Percentiles rank a stretch among this genome's conserved stretches.
Evolutionary conservation across 495 filamentous ascomycete species (phyloP).

Genomic region (Margaritispora aquatica): DNA sequence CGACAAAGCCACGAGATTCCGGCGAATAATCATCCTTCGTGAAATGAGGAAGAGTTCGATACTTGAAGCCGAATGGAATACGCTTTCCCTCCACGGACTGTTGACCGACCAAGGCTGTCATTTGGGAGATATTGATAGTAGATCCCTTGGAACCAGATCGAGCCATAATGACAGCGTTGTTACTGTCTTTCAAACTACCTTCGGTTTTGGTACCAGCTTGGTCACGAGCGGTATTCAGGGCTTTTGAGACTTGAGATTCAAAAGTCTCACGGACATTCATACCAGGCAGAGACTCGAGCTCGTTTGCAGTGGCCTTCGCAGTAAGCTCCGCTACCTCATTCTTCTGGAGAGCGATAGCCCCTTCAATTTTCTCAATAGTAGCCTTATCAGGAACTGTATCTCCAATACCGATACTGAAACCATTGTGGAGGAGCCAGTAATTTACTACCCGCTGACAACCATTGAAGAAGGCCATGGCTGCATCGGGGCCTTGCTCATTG

Average conservation of each 20-base stretch:
- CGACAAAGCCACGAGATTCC: slow-evolving; percentile 94
- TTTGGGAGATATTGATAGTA: slow-evolving; percentile 98
- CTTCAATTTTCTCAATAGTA: slow-evolving; percentile 78
- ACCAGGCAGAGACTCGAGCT: slow-evolving; percentile 82
- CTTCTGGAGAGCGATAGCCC: slow-evolving; percentile 73
- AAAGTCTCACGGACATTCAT: slow-evolving; percentile 99
- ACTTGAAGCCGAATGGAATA: slow-evolving; percentile 99
- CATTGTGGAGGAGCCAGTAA: slow-evolving; percentile 97
- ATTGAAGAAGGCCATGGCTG: slow-evolving; percentile 91
- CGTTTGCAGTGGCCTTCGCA: slow-evolving; percentile 69
- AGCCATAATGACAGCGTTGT: slow-evolving; percentile 95
- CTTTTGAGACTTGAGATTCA: slow-evolving; percentile 89
- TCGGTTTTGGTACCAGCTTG: slow-evolving; percentile 88
- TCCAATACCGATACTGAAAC: slow-evolving; percentile 96
- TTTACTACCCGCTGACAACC: slow-evolving; percentile 87
- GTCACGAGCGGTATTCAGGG: slow-evolving; percentile 92
- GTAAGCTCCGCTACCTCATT: slow-evolving; percentile 69
- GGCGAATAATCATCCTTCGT: slow-evolving; percentile 98
- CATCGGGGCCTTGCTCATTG: slow-evolving; percentile 84
- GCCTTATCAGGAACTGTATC: slow-evolving; percentile 87
- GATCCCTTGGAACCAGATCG: slow-evolving; percentile 95
- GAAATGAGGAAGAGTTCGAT: slow-evolving; percentile 94
- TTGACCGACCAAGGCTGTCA: slow-evolving; percentile 95
- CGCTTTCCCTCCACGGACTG: slow-evolving; percentile 98
- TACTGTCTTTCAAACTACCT: slow-evolving; percentile 85